phyloP scores from a whole-genome alignment of 495 filamentous ascomycete genomes.

The Neurospora africana region DNA sequence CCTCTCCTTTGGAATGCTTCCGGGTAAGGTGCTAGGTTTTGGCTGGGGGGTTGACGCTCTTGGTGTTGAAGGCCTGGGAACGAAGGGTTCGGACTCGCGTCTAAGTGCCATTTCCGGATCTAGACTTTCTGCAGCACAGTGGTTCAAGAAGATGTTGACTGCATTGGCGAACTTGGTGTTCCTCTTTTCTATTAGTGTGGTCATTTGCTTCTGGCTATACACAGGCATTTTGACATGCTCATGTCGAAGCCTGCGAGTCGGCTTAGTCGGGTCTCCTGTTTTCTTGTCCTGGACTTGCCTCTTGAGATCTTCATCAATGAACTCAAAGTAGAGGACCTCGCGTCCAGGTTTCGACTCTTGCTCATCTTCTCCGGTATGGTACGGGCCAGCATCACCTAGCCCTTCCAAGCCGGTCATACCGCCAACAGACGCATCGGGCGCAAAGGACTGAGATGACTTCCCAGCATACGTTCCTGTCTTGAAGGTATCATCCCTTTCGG shows the following conservation, averaged over 20 bases:
- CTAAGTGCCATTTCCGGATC: constrained; percentile 60
- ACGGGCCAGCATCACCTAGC: constrained; percentile 9
- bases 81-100: constrained; percentile 39
- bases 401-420: constrained; percentile 36
- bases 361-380: constrained; percentile 2
- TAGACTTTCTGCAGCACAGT: constrained; percentile 50
- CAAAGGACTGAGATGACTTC: constrained; percentile 26
- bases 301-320: constrained; percentile 83
- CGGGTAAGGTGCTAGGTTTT: constrained; percentile 38
- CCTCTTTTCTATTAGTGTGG: constrained; percentile 78
- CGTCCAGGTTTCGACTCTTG: constrained; percentile 29
- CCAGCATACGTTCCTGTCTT: constrained; percentile 32
- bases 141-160: constrained; percentile 63
- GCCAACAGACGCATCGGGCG: constrained; percentile 39
- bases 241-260: constrained; percentile 51
- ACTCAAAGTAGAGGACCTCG: constrained; percentile 82
- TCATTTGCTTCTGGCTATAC: constrained; percentile 87
- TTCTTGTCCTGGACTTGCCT: constrained; percentile 59
- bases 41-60: constrained; percentile 17
- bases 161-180: constrained; percentile 77
- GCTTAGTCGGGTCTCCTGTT: constrained; percentile 58
- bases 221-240: constrained; percentile 91
- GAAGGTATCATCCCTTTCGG: constrained; percentile 43
- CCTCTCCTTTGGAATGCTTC: constrained; percentile 70
- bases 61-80: constrained; percentile 29